phyloP scores from a whole-genome alignment of 768 basidiomycete genomes.

The Panellus pusillus region DNA sequence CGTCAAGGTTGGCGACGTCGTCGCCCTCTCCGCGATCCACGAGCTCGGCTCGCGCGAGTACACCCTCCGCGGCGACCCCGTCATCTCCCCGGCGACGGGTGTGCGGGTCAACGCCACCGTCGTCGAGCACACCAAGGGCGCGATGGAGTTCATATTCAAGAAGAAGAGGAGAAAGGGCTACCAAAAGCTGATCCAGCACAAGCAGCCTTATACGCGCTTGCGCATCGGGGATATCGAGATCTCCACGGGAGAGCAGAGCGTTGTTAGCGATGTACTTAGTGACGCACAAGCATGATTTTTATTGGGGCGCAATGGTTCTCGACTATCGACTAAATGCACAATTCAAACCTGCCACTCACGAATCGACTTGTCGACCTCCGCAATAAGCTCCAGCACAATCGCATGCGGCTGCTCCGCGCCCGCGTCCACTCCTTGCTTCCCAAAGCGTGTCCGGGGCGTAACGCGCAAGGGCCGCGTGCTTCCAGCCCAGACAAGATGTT shows the following conservation, averaged over 20 bases:
- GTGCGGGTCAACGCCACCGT: constrained; percentile 86
- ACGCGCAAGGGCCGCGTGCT: constrained; percentile 15
- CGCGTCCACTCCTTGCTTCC: not conserved
- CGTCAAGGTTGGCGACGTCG: constrained; percentile 80
- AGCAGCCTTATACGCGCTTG: constrained; percentile 94
- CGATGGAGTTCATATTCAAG: constrained; percentile 90
- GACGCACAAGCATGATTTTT: too few relatives aligned
- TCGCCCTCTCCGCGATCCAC: constrained; percentile 82
- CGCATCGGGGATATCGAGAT: constrained; percentile 82
- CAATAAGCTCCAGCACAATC: constrained; percentile 33
- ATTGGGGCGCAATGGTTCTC: too few relatives aligned
- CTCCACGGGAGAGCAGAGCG: not conserved
- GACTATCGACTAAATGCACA: too few relatives aligned
- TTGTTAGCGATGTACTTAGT: constrained; percentile 20
- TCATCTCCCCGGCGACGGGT: constrained; percentile 56
- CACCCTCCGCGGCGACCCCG: constrained; percentile 79
- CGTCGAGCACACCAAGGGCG: constrained; percentile 95
- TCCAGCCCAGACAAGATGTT: not conserved
- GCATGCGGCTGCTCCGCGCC: constrained; percentile 20
- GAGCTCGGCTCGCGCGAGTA: constrained; percentile 96
- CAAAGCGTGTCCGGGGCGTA: not conserved
- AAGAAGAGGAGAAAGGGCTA: constrained; percentile 99
- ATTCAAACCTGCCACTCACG: constrained; percentile 27
- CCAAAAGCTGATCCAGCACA: constrained; percentile 89
- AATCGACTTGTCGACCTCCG: constrained; percentile 35